A percentile compares a stretch with the other conserved stretches of the same genome.
phyloP scores from a whole-genome alignment of 257 asterid genomes.

The Rubia yunnanensis region DNA sequence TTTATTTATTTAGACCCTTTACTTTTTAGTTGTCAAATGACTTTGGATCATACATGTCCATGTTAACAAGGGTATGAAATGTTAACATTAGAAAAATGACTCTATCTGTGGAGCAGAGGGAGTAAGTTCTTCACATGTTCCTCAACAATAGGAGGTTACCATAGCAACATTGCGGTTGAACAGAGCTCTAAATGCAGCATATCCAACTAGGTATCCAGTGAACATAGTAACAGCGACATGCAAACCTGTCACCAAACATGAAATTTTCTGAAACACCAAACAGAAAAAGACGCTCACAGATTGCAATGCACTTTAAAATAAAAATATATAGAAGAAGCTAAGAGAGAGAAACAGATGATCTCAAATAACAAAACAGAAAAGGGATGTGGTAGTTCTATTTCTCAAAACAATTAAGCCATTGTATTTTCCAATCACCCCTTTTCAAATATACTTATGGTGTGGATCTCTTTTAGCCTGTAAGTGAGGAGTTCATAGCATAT shows the following conservation, averaged over 20 bases:
- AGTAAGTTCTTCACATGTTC: neutral
- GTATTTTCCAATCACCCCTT: neutral
- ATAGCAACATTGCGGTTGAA: constrained; percentile 61
- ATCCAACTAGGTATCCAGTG: constrained; percentile 83
- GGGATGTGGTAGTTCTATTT: neutral
- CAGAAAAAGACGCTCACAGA: neutral
- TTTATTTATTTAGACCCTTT: neutral
- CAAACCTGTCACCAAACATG: constrained; percentile 44
- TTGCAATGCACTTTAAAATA: neutral
- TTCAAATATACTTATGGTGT: neutral
- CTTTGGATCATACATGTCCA: neutral
- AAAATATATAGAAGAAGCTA: neutral
- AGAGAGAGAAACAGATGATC: neutral
- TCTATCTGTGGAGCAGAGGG: neutral
- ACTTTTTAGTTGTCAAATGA: neutral
- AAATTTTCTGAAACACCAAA: neutral
- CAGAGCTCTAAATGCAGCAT: constrained; percentile 84
- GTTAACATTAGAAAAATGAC: neutral
- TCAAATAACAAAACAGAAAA: neutral
- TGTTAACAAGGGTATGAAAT: neutral
- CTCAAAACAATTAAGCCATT: neutral
- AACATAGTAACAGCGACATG: constrained; percentile 80
- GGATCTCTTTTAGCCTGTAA: neutral
- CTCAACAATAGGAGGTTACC: constrained; percentile 32
- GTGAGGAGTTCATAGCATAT: neutral